These are phyloP conservation scores for Cutaneotrichosporon dermatis DNA, from an alignment of 1,284 basidiomycete species.

Conservation along the genomic window DNA sequence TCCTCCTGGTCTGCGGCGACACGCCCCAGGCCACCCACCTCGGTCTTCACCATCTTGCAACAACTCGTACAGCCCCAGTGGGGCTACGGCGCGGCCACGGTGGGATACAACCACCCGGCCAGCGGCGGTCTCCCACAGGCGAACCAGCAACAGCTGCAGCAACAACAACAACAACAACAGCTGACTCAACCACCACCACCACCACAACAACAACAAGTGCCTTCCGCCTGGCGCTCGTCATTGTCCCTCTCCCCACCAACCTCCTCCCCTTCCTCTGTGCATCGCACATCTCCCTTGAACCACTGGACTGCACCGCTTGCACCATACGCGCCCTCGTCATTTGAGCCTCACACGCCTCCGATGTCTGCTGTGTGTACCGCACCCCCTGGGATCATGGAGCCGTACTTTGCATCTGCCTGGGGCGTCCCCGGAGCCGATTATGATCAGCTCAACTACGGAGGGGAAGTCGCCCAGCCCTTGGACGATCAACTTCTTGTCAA, in stretches of 20 bases:
- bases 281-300: conserved; percentile 20
- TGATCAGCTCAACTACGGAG: conserved; percentile 2
- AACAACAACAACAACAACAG: conserved; percentile 2
- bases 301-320: conserved; percentile 7
- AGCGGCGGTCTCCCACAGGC: not conserved
- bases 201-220: not conserved
- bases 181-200: not conserved
- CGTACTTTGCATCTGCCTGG: conserved; percentile 5
- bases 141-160: not conserved
- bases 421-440: conserved; percentile 8
- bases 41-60: conserved; percentile 16
- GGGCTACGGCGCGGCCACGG: conserved; percentile 16
- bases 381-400: conserved; percentile 12
- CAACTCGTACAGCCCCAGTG: conserved; percentile 19
- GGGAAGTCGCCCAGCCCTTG: not conserved
- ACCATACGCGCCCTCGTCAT: conserved; percentile 6
- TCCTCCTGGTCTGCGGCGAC: conserved; percentile 15
- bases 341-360: conserved; percentile 19
- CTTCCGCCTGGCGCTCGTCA: conserved; percentile 12
- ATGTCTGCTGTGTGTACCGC: conserved; percentile 3
- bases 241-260: conserved; percentile 17
- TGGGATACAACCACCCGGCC: conserved; percentile 9
- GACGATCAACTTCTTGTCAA: conserved; percentile 18
- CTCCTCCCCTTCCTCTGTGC: conserved; percentile 12
- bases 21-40: conserved; percentile 9